Percentiles rank a stretch among this genome's conserved stretches.
phyloP scores from a whole-genome alignment of 2,329 filamentous ascomycete genomes.

The Coniochaeta ligniaria region DNA sequence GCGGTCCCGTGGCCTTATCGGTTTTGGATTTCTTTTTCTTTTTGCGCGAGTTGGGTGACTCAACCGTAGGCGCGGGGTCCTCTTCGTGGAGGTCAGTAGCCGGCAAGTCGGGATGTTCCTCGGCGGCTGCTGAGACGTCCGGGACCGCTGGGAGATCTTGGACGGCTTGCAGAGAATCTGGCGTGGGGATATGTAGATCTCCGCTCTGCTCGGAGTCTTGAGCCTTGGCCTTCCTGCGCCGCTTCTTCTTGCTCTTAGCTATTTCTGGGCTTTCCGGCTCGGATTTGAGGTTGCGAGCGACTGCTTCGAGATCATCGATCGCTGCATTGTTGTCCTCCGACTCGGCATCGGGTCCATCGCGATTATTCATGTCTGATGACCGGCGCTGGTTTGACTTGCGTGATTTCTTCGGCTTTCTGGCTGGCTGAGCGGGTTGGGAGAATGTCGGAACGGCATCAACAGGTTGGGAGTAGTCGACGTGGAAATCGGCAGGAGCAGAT shows the following conservation, averaged over 20 bases:
- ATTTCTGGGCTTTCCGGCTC: background rate
- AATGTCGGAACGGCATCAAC: background rate
- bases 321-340: background rate
- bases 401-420: background rate
- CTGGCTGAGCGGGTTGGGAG: background rate
- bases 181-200: background rate
- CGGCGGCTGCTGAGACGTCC: background rate
- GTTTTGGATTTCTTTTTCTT: background rate
- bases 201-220: background rate
- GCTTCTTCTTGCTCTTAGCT: background rate
- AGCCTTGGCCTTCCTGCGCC: background rate
- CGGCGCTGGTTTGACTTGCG: background rate
- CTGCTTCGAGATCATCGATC: background rate
- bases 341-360: background rate
- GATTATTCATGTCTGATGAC: background rate
- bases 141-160: background rate
- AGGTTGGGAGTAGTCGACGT: constrained; percentile 13
- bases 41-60: background rate
- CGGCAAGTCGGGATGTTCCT: background rate
- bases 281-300: background rate
- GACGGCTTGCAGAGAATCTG: background rate
- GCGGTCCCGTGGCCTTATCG: background rate
- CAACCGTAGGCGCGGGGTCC: no score
- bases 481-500: constrained; percentile 19
- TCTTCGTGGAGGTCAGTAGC: background rate